Base-by-base conservation (phyloP, 1,139 yeast genomes). In the Eremothecium sinecaudum region DNA sequence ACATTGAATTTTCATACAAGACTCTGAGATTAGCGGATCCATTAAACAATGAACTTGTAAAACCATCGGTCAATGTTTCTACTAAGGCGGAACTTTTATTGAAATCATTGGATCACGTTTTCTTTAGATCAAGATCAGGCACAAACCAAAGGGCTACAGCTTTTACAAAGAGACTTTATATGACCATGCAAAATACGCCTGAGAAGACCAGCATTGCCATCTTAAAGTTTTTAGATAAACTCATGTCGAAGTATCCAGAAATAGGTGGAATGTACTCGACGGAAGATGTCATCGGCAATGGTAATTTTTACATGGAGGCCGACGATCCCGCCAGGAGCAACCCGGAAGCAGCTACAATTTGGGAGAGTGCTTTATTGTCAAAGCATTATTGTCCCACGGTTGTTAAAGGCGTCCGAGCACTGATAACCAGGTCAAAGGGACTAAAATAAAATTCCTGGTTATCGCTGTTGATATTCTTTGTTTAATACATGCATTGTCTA, bases 41-140 rank as follows among this genome's bases (percentile, higher is more conserved):
- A 7, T 62, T 79, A 29, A 59, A 71, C 8, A 59, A 57, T 15
- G 59, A 56, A 19, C 47, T 61, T 19, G 63, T 64, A 19, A 75
- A 73, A 48, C 83, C 87, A 13, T 64, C 81, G 1, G 94, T 87
- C 32, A 82, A 83, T 54, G 81, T 86, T 3, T 75, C 94, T 0
- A 87, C 96, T 7, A 87, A 83, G 48, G 79, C 93, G 10, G 97
- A 90, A 56, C 66, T 87, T 54, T 62, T 86, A 17, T 64, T 87
- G 35, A 71, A 80, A 42, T 75, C 90, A 32, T 66, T 90, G 31
- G 95, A 90, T 53, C 73, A 74, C 36, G 71, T 86, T 13, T 87
- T 90, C 49, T 81, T 86, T 67, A 71, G 79, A 39, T 78, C 87
- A 15, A 75, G 71, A 45, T 74, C 79, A 37, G 87, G 86, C 1